Base-by-base conservation (phyloP, 1,284 basidiomycete genomes). In the Ganoderma resinaceum region DNA sequence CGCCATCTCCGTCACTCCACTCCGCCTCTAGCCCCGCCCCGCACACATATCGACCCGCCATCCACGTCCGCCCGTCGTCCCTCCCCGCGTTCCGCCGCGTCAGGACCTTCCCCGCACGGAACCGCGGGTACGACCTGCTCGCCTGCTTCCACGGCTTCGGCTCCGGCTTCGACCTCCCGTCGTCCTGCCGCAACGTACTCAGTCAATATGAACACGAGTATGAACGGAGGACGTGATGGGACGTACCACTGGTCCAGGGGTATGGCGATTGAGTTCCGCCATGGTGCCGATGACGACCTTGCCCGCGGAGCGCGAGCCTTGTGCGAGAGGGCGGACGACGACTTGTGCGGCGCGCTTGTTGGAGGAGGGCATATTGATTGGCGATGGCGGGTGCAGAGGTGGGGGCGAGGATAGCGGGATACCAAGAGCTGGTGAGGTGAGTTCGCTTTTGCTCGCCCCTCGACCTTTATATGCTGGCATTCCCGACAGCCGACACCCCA, bases 101-200 rank as follows among this genome's bases (percentile, higher is more conserved):
- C 18, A 29, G 23, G 40, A 61, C n/a, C 29, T 26, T 29, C 31
- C 60, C 43, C 37, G 57, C 12, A 4, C 14, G 9, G 12, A 61
- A 43, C 16, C 53, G 62, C 40, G 33, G 55, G 23, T 52, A 61
- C 8, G 55, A 33, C 58, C 58, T 37, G 58, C 58, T 60, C 35
- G 58, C 58, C 63, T 59, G 63, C 43, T 67, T 63, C 70, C 70
- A 72, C 18, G 70, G 70, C 67, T 65, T 66, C 1, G 37, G 4
- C n/a, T 64, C 31, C 9, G 46, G 12, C 18, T 23, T 23, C n/a
- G 38, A 6, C 20, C 35, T 11, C n/a, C 26, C 16, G 29, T 55
- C 29, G 20, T 29, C 58, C 52, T 55, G 2, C 49, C 23, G 46
- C 29, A 31, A 29, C 12, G 26, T 14, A 31, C 20, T 14, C 11